A percentile compares a stretch with the other conserved stretches of the same genome.
Evolutionary conservation across 805 yeast genomes (phyloP).

Genomic region (Wickerhamomyces tratensis): DNA sequence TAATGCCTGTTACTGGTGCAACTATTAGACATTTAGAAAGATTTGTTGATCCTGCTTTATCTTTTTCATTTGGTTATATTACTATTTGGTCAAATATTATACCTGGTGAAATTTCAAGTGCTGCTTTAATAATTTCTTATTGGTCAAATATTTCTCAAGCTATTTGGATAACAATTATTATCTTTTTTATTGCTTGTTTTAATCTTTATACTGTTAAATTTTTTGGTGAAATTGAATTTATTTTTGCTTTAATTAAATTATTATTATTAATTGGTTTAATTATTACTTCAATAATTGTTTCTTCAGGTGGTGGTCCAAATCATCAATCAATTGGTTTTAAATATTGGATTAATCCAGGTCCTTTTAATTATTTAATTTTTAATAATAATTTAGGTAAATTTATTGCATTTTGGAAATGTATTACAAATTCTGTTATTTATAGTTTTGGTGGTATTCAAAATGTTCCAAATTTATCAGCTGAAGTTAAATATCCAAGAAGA

Average conservation of each 20-base stretch:
- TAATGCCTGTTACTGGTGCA: constrained; percentile 29
- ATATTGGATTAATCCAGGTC: constrained; percentile 43
- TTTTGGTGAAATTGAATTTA: constrained; percentile 44
- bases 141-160: constrained; percentile 37
- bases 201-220: constrained; percentile 28
- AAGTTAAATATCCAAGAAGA: constrained; percentile 25
- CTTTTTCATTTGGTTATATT: constrained; percentile 38
- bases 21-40: constrained; percentile 26
- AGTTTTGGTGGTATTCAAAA: constrained; percentile 32
- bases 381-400: constrained; percentile 19
- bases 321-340: constrained; percentile 28
- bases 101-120: constrained; percentile 36
- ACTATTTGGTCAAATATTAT: constrained; percentile 30
- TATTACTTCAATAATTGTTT: constrained; percentile 36
- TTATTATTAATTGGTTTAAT: constrained; percentile 36
- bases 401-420: constrained; percentile 21
- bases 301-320: constrained; percentile 37
- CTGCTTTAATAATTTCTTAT: constrained; percentile 35
- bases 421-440: constrained; percentile 28
- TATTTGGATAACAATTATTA: constrained; percentile 34
- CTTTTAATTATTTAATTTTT: too few relatives aligned
- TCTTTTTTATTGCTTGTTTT: constrained; percentile 23
- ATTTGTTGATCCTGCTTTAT: constrained; percentile 34
- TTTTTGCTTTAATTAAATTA: constrained; percentile 34
- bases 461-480: constrained; percentile 35